phyloP scores from a whole-genome alignment of 2,329 filamentous ascomycete genomes.

The Xylaria hypoxylon region DNA sequence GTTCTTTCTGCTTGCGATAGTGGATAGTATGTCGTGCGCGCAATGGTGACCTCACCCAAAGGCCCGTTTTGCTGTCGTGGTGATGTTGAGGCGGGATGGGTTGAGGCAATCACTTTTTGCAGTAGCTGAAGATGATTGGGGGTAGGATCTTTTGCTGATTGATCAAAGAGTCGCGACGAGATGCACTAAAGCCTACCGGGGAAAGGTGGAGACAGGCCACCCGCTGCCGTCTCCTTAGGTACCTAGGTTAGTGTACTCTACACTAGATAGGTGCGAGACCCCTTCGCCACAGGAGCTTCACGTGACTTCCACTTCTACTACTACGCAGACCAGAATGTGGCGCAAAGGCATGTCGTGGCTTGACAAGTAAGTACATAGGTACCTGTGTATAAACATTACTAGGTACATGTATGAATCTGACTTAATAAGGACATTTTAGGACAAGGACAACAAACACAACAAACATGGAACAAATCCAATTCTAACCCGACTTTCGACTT shows the following conservation, averaged over 20 bases:
- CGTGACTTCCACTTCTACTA: neutral
- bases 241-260: neutral
- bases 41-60: neutral
- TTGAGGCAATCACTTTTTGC: conserved; percentile 29
- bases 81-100: conserved; percentile 12
- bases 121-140: neutral
- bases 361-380: too few relatives aligned
- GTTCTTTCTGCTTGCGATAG: neutral
- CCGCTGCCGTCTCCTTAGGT: neutral
- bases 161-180: conserved; percentile 36
- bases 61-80: conserved; percentile 19
- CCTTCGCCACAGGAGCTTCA: neutral
- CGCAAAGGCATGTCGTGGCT: neutral
- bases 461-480: too few relatives aligned
- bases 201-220: conserved; percentile 4
- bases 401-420: too few relatives aligned
- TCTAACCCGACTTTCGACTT: too few relatives aligned
- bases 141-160: conserved; percentile 27
- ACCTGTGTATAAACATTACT: too few relatives aligned
- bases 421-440: too few relatives aligned
- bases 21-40: neutral
- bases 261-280: too few relatives aligned
- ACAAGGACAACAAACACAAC: too few relatives aligned
- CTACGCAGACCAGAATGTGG: too few relatives aligned
- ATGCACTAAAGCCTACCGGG: neutral